These are phyloP conservation scores for Russula virescens DNA, from an alignment of 768 basidiomycete genomes.

Conservation along the genomic window DNA sequence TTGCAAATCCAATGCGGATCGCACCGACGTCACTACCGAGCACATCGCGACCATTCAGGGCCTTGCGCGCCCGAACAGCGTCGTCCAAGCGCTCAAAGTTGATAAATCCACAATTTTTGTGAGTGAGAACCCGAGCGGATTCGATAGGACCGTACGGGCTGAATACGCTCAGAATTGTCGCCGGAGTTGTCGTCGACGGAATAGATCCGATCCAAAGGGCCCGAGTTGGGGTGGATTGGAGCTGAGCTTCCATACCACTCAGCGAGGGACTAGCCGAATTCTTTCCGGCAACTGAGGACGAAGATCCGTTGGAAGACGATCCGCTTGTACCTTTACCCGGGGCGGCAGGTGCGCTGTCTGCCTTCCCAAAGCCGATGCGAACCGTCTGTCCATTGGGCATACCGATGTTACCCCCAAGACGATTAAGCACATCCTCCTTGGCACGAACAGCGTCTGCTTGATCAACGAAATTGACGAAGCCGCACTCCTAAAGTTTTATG, in stretches of 20 bases:
- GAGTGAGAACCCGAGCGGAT: constrained; percentile 90
- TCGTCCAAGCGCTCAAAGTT: constrained; percentile 98
- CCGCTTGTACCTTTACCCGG: constrained; percentile 70
- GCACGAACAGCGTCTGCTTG: constrained; percentile 94
- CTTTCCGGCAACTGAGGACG: constrained; percentile 43
- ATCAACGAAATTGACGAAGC: constrained; percentile 98
- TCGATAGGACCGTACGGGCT: constrained; percentile 98
- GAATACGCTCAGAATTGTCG: constrained; percentile 92
- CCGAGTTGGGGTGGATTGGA: constrained; percentile 88
- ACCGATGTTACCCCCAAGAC: constrained; percentile 89
- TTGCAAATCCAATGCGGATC: constrained; percentile 94
- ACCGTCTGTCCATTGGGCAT: constrained; percentile 95
- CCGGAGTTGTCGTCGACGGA: constrained; percentile 90
- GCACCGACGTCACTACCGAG: constrained; percentile 95
- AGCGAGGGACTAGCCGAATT: constrained; percentile 52
- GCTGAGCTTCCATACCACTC: constrained; percentile 73
- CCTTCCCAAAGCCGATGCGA: constrained; percentile 96
- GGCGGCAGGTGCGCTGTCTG: constrained; percentile 90
- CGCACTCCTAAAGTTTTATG: constrained; percentile 68
- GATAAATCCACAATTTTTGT: constrained; percentile 96
- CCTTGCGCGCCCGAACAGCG: constrained; percentile 91
- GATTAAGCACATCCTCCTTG: constrained; percentile 95
- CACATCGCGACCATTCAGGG: constrained; percentile 92
- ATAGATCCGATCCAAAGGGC: constrained; percentile 98
- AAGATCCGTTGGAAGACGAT: constrained; percentile 58